Evolutionary conservation across 108 stramenopile species (phyloP).

Genomic region (Parietichytrium sp.): DNA sequence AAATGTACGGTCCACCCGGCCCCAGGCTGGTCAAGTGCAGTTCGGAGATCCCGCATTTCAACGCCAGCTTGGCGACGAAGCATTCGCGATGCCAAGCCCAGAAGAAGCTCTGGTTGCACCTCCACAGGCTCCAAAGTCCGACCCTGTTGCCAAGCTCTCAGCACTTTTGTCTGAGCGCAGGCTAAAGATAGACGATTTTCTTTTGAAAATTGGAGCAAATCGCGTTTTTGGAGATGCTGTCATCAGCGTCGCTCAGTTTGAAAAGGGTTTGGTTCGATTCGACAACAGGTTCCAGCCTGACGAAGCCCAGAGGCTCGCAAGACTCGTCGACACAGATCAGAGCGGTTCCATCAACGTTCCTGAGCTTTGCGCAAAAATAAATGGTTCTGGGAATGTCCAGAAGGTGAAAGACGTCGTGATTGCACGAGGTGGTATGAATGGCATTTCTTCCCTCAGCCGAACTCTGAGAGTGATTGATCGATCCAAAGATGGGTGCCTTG

Average conservation of each 20-base stretch:
- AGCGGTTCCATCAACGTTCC: slow-evolving; percentile 11
- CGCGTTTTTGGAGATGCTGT: background rate
- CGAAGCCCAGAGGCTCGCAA: background rate
- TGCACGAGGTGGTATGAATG: background rate
- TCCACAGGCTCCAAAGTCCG: background rate
- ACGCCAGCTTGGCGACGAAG: too few species aligned
- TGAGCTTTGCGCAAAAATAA: background rate
- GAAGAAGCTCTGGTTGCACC: too few species aligned
- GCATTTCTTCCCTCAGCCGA: background rate
- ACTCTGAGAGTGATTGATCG: background rate
- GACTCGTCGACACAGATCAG: background rate
- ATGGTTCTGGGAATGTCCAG: background rate
- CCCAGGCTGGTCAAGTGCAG: too few species aligned
- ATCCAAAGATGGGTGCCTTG: slow-evolving; percentile 13
- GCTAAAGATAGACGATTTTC: slow-evolving; percentile 11
- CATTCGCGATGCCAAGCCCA: too few species aligned
- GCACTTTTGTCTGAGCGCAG: background rate
- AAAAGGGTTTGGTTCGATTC: background rate
- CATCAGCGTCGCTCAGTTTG: background rate
- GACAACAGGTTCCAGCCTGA: background rate
- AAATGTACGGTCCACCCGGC: background rate
- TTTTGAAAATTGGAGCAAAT: slow-evolving; percentile 20
- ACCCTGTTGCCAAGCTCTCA: too few species aligned
- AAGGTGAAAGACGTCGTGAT: background rate
- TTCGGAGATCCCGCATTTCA: too few species aligned